phyloP scores from a whole-genome alignment of 768 basidiomycete genomes.

The Omphalotus guepiniiformis region DNA sequence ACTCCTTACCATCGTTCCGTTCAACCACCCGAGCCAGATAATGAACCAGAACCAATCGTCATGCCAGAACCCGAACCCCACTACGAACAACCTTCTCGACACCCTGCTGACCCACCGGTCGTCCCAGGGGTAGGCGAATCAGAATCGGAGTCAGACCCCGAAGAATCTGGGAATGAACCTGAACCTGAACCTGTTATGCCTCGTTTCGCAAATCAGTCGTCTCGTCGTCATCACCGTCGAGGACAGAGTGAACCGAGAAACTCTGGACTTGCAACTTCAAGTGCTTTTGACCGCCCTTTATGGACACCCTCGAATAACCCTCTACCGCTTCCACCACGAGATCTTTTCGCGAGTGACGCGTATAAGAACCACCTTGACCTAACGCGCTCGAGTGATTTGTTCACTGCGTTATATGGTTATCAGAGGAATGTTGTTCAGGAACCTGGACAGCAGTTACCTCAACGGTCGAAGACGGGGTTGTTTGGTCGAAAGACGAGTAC shows the following conservation, averaged over 20 bases:
- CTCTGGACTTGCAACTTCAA: constrained; percentile 11
- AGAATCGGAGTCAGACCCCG: background rate
- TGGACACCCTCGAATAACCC: constrained; percentile 40
- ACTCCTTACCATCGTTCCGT: constrained; percentile 7
- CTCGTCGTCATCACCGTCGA: background rate
- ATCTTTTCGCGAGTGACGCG: constrained; percentile 55
- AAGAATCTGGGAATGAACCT: background rate
- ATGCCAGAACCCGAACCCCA: too few species aligned
- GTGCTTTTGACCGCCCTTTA: constrained; percentile 25
- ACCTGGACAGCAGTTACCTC: constrained; percentile 3
- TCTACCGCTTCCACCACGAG: constrained; percentile 57
- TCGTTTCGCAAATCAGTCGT: background rate
- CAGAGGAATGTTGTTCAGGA: background rate
- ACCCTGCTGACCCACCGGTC: too few species aligned
- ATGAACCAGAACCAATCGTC: too few species aligned
- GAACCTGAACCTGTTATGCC: background rate
- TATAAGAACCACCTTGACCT: constrained; percentile 54
- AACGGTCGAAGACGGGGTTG: constrained; percentile 18
- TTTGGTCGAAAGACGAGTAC: constrained; percentile 29
- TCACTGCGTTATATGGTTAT: constrained; percentile 27
- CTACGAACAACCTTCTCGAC: too few species aligned
- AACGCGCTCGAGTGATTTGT: constrained; percentile 39
- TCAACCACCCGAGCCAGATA: too few species aligned
- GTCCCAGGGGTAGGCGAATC: too few species aligned
- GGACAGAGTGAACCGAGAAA: background rate